A percentile compares a stretch with the other conserved stretches of the same genome.
phyloP scores from a whole-genome alignment of 306 rosid genomes.

The Phaseolus lunatus region DNA sequence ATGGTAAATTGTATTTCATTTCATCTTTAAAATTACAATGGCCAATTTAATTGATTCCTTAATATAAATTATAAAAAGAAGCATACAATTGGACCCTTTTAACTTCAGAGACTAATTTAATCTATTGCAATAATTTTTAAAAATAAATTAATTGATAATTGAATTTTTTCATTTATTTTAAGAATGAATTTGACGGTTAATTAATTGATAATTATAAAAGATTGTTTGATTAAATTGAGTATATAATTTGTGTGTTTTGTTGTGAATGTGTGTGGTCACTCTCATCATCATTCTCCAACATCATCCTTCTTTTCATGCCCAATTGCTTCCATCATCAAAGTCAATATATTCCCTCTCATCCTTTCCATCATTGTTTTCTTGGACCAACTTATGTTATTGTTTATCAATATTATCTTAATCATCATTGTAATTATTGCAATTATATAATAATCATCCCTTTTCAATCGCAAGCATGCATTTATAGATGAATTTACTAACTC shows the following conservation, averaged over 20 bases:
- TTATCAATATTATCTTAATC: slow-evolving; percentile 34
- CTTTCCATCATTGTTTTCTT: slow-evolving; percentile 34
- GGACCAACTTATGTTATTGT: slow-evolving; percentile 31
- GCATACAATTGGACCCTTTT: too few relatives aligned
- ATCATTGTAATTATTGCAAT: slow-evolving; percentile 34
- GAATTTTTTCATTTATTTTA: too few relatives aligned
- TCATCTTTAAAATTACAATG: too few relatives aligned
- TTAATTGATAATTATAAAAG: too few relatives aligned
- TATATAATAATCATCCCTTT: slow-evolving; percentile 42
- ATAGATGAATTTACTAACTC: not conserved
- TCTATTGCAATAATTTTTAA: too few relatives aligned
- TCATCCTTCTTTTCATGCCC: slow-evolving; percentile 40
- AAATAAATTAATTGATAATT: too few relatives aligned
- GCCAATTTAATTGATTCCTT: too few relatives aligned
- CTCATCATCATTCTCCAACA: slow-evolving; percentile 42
- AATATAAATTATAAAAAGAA: too few relatives aligned
- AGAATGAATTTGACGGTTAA: too few relatives aligned
- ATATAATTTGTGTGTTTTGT: not conserved
- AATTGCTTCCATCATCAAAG: slow-evolving; percentile 38
- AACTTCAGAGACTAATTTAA: too few relatives aligned
- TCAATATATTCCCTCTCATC: slow-evolving; percentile 45
- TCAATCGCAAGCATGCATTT: slow-evolving; percentile 39
- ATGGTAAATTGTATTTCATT: too few relatives aligned
- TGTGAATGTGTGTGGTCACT: slow-evolving; percentile 50
- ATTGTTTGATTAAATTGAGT: too few relatives aligned